These are phyloP conservation scores for Monilinia fructigena DNA, from an alignment of 2,329 filamentous ascomycete species.

Conservation along the genomic window DNA sequence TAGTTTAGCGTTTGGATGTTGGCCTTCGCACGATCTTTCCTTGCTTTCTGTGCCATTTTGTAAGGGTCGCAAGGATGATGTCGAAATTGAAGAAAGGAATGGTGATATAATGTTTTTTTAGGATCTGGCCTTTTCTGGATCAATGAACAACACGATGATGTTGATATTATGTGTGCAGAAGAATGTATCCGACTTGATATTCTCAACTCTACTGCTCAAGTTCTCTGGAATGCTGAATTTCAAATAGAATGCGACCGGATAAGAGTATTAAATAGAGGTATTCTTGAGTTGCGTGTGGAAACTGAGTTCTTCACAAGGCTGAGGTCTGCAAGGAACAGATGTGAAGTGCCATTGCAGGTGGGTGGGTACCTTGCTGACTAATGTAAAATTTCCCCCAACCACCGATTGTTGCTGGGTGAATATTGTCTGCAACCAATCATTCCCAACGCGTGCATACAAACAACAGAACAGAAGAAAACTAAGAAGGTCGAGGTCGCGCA, in stretches of 20 bases:
- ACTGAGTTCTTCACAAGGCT: slow-evolving; percentile 20
- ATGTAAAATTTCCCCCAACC: background rate
- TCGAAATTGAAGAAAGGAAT: slow-evolving; percentile 16
- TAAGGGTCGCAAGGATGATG: background rate
- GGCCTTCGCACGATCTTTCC: slow-evolving; percentile 64
- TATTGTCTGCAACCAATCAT: slow-evolving; percentile 23
- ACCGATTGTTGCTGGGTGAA: slow-evolving; percentile 24
- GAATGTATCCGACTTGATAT: background rate
- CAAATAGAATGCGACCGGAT: background rate
- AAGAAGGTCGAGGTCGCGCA: slow-evolving; percentile 7
- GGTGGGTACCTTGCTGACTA: slow-evolving; percentile 11
- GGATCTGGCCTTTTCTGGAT: slow-evolving; percentile 17
- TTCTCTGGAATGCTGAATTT: background rate
- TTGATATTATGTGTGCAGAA: slow-evolving; percentile 2
- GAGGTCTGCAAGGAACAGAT: slow-evolving; percentile 8
- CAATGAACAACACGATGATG: background rate
- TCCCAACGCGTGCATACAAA: slow-evolving; percentile 14
- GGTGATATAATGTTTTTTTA: slow-evolving; percentile 9
- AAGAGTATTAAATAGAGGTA: background rate
- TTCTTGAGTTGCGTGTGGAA: background rate
- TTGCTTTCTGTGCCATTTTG: slow-evolving; percentile 41
- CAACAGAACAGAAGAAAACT: slow-evolving; percentile 17
- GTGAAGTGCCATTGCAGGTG: no score
- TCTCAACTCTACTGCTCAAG: no score
- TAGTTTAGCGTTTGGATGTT: slow-evolving; percentile 76